Evolutionary conservation across 2,329 filamentous ascomycete species (phyloP), one percentile per base, ranked within the genome.

Genomic region (Coleophoma cylindrospora): DNA sequence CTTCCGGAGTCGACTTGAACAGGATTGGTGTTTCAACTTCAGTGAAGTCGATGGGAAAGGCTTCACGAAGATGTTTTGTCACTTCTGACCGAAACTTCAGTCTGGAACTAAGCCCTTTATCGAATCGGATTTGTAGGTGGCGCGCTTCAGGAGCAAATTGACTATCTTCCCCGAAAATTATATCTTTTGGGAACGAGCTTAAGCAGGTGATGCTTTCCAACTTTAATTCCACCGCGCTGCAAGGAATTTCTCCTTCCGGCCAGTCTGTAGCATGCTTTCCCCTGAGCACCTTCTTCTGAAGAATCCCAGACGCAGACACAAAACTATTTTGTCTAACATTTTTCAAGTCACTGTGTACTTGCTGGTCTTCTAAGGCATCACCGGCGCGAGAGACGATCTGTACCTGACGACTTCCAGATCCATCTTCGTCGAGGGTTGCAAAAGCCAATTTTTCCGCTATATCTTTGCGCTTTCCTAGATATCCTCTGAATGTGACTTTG

Each of bases 1-100:
- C 94, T 70, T 99, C 94, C 0, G 94, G 90, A 0, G 94, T 99
- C 0, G 94, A 96, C 68, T 97, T 99, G 79, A 99, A 99, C 0
- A 99, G 77, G 4, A 96, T 73, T 0, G 94, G 94, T 0, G 94
- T 99, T 66, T 99, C 94, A 33, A 97, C 80, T 58, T 97, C 64
- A 21, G 58, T 52, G 37, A 65, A 66, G 14, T 55, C 53, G n/a
- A 34, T 40, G 11, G 7, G 19, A 27, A 36, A 12, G 32, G 62
- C 45, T 11, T 52, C 17, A 40, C 72, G 33, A 91, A 71, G 49
- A 78, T 74, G 9, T 74, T 63, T 43, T 77, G 74, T 54, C 74
- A 81, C 33, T 75, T 69, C 51, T 74, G 74, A 86, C 40, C 95
- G 81, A 55, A 92, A 85, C 1, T 73, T 66, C 3, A 99, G 75